A percentile compares a stretch with the other conserved stretches of the same genome.
These are phyloP conservation scores for Aspergillus tamarii DNA, from an alignment of 2,329 filamentous ascomycete genomes.

Conservation along the genomic window DNA sequence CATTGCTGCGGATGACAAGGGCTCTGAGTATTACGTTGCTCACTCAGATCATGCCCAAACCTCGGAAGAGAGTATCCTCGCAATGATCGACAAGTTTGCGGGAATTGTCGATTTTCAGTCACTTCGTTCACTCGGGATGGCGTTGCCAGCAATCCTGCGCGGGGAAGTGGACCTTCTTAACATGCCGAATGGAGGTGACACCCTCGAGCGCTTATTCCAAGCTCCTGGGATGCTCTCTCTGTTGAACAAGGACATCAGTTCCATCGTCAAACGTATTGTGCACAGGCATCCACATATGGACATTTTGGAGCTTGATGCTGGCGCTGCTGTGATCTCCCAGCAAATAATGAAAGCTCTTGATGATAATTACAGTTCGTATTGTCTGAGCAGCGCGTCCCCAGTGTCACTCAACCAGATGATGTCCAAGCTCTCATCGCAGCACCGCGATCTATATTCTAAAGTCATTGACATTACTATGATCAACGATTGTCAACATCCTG, in stretches of 20 bases:
- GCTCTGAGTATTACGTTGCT: not conserved
- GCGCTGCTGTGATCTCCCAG: not conserved
- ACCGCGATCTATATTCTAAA: not conserved
- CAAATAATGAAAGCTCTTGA: not conserved
- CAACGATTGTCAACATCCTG: not conserved
- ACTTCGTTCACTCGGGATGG: not conserved
- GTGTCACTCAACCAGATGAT: not conserved
- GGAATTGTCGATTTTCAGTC: not conserved
- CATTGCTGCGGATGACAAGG: not conserved
- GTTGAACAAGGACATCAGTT: not conserved
- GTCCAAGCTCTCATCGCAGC: not conserved
- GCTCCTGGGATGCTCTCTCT: not conserved
- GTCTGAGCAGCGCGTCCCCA: not conserved
- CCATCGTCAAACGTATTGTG: not conserved
- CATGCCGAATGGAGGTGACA: not conserved
- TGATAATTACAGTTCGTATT: not conserved
- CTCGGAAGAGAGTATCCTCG: not conserved
- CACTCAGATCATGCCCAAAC: not conserved
- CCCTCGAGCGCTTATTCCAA: not conserved
- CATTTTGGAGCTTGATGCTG: not conserved
- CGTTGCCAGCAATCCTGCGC: not conserved
- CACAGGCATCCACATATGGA: conserved; percentile 1
- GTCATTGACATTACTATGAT: not conserved
- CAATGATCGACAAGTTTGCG: not conserved
- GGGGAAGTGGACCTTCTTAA: not conserved